A percentile compares a stretch with the other conserved stretches of the same genome.
Evolutionary conservation across 2,329 filamentous ascomycete species (phyloP).

Genomic region (Talaromyces sp.): DNA sequence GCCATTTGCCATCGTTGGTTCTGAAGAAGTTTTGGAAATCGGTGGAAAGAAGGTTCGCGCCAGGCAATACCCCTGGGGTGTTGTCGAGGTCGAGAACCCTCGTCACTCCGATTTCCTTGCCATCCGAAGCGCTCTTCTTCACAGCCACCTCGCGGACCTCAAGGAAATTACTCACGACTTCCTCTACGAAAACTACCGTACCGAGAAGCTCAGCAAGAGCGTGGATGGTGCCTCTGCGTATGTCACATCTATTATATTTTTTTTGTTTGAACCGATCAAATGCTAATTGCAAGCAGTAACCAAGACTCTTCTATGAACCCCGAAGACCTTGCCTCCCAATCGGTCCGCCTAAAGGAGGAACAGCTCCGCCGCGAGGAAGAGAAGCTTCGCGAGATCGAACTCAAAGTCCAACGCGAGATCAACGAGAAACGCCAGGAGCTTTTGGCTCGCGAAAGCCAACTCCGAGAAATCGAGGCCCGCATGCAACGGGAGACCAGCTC

Average conservation of each 20-base stretch:
- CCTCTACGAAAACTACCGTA: conserved; percentile 99
- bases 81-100: conserved; percentile 98
- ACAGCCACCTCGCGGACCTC: conserved; percentile 95
- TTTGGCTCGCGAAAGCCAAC: conserved; percentile 92
- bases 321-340: conserved; percentile 93
- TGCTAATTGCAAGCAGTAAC: conserved; percentile 35
- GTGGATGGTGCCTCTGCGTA: conserved; percentile 81
- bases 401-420: conserved; percentile 99
- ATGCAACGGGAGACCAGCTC: conserved; percentile 80
- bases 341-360: conserved; percentile 98
- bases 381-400: conserved; percentile 98
- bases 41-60: conserved; percentile 88
- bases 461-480: conserved; percentile 96
- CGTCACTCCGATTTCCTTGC: conserved; percentile 98
- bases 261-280: conserved; percentile 20
- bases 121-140: conserved; percentile 90
- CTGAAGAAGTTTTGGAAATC: conserved; percentile 91
- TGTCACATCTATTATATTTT: conserved; percentile 39
- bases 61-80: conserved; percentile 97
- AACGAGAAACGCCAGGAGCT: conserved; percentile 99
- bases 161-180: conserved; percentile 99
- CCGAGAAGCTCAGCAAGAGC: conserved; percentile 99
- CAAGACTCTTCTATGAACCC: conserved; percentile 91
- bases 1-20: conserved; percentile 98
- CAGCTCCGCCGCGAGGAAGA: conserved; percentile 98